phyloP scores from a whole-genome alignment of 805 yeast species.

The Blastobotrys americana region DNA sequence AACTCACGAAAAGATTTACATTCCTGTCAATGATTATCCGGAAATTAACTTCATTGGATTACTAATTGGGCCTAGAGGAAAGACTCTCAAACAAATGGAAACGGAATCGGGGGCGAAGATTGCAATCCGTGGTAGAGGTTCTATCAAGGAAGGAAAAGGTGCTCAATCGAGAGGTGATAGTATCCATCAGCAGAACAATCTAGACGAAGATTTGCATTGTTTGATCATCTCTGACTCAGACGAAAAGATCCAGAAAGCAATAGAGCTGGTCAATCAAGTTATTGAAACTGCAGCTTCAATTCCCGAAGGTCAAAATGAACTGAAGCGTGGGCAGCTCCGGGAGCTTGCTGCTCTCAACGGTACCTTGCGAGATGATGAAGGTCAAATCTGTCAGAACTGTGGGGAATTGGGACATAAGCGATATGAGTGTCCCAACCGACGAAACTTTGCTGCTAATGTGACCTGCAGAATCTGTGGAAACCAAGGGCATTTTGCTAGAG shows the following conservation, averaged over 20 bases:
- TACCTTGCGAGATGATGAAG: constrained; percentile 76
- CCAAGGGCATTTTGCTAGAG: constrained; percentile 81
- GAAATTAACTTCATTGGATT: constrained; percentile 89
- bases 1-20: constrained; percentile 71
- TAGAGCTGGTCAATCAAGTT: constrained; percentile 63
- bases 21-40: constrained; percentile 83
- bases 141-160: constrained; percentile 85
- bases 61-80: constrained; percentile 91
- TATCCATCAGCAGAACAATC: constrained; percentile 40
- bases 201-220: constrained; percentile 84
- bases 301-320: constrained; percentile 89
- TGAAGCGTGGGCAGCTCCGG: constrained; percentile 82
- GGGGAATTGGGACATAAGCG: constrained; percentile 60
- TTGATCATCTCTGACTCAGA: constrained; percentile 75
- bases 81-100: constrained; percentile 73
- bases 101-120: constrained; percentile 81
- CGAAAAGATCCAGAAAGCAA: constrained; percentile 68
- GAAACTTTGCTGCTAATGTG: constrained; percentile 45
- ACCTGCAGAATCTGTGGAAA: constrained; percentile 75
- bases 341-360: constrained; percentile 93
- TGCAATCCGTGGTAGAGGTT: constrained; percentile 91
- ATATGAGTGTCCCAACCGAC: constrained; percentile 53
- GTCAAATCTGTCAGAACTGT: constrained; percentile 55
- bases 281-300: constrained; percentile 77
- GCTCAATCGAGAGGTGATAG: constrained; percentile 32